These are phyloP conservation scores for Peniophora sp. DNA, from an alignment of 1,284 basidiomycete genomes.

Conservation along the genomic window DNA sequence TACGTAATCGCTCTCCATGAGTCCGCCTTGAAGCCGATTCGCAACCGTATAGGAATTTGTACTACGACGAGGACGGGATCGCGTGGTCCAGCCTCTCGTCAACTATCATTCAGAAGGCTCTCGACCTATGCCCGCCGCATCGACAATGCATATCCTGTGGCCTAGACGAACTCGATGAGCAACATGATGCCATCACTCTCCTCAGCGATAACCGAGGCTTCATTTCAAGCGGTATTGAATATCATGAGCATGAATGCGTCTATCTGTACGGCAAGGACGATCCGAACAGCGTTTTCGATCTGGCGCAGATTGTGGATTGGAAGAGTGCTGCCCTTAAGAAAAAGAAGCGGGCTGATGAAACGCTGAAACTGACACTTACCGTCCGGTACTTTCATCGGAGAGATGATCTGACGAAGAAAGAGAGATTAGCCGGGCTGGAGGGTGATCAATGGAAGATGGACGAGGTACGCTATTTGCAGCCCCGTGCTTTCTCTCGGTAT, in stretches of 20 bases:
- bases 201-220: constrained; percentile 23
- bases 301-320: constrained; percentile 44
- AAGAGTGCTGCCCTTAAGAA: constrained; percentile 15
- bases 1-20: constrained; percentile 20
- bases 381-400: constrained; percentile 34
- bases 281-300: constrained; percentile 28
- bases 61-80: constrained; percentile 36
- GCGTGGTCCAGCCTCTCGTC: constrained; percentile 37
- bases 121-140: constrained; percentile 22
- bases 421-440: constrained; percentile 8
- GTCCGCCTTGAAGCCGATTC: no score
- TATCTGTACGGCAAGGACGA: constrained; percentile 32
- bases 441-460: constrained; percentile 18
- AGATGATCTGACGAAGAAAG: constrained; percentile 18
- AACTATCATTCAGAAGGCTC: constrained; percentile 21
- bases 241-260: constrained; percentile 52
- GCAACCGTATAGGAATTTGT: constrained; percentile 19
- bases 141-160: constrained; percentile 43
- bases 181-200: constrained; percentile 11
- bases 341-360: constrained; percentile 12
- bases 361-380: constrained; percentile 26
- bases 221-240: constrained; percentile 29
- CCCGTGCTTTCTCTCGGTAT: neutral
- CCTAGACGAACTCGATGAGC: constrained; percentile 17
- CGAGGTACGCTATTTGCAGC: neutral